These are phyloP conservation scores for Fraxinus latifolia DNA, from an alignment of 305 asterid genomes.

Conservation along the genomic window DNA sequence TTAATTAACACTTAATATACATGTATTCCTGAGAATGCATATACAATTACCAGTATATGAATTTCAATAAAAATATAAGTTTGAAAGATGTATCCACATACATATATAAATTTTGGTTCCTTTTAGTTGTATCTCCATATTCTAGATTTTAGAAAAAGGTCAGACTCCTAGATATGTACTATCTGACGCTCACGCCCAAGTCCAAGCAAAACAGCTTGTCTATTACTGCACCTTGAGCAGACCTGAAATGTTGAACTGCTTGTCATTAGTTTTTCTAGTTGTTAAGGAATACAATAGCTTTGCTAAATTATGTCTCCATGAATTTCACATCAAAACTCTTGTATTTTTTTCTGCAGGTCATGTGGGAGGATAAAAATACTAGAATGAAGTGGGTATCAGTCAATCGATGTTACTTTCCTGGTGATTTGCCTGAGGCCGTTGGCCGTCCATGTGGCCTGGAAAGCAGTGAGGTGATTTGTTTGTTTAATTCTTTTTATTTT, in stretches of 20 bases:
- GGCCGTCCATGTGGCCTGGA: slow-evolving; percentile 94
- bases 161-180: background rate
- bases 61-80: background rate
- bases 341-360: slow-evolving; percentile 52
- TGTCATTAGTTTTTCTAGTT: background rate
- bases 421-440: slow-evolving; percentile 85
- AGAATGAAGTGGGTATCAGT: slow-evolving; percentile 65
- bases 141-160: background rate
- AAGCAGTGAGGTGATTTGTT: slow-evolving; percentile 67
- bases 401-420: slow-evolving; percentile 80
- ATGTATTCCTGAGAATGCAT: background rate
- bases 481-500: background rate
- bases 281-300: slow-evolving; percentile 18
- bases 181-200: background rate
- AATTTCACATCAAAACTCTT: slow-evolving; percentile 27
- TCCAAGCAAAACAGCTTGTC: background rate
- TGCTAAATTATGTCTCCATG: slow-evolving; percentile 11
- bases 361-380: slow-evolving; percentile 85
- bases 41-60: background rate
- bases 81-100: background rate
- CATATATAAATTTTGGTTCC: background rate
- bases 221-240: background rate
- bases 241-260: background rate
- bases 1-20: background rate
- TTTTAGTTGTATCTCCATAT: background rate